Base-by-base conservation (phyloP, 2,329 filamentous ascomycete genomes). In the Monilinia polystroma region DNA sequence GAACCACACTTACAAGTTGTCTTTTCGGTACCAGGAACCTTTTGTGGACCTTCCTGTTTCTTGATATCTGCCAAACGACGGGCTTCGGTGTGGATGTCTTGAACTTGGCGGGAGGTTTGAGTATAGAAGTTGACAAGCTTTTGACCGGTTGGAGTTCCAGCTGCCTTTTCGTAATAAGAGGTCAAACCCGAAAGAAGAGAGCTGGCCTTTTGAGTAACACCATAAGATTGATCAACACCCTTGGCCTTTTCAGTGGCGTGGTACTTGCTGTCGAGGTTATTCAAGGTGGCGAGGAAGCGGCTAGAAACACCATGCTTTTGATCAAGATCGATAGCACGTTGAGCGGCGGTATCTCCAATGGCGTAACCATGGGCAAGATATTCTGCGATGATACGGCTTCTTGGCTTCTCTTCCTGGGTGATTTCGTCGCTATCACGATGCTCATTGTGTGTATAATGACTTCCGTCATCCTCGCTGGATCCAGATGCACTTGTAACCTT, bases 371-470 rank as follows among this genome's bases (percentile, higher is more conserved):
- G 92, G 14, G 95, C 93, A 45, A 99, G 90, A 80, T 98, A 97
- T 82, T 99, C 95, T 71, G 95, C 95, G 62, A 97, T 80, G 78
- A 99, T 97, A 74, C 95, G 92, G 52, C 91, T 87, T 75, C 93
- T 90, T 20, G 95, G 95, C 85, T 99, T 99, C 83, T 98, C 93
- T 80, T 99, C 95, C 78, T 99, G 95, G 18, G 89, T 87, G 74
- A 98, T 88, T 73, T 93, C 87, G 74, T 92, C 84, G 63, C 80
- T 80, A 76, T 86, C 83, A 68, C 82, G 83, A 68, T 88, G 85
- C 67, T 80, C 79, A 72, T 84, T 84, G 51, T 81, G 79, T 68
- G 83, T 81, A 68, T 81, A 82, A 69, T 83, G 82, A 58, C 85
- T 80, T 65, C 82, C 81, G 71, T 90, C 87, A 58, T 85, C 83